Conservation (phyloP, 2,329 filamentous ascomycete species). For the Stagonosporopsis chrysanthemi region DNA sequence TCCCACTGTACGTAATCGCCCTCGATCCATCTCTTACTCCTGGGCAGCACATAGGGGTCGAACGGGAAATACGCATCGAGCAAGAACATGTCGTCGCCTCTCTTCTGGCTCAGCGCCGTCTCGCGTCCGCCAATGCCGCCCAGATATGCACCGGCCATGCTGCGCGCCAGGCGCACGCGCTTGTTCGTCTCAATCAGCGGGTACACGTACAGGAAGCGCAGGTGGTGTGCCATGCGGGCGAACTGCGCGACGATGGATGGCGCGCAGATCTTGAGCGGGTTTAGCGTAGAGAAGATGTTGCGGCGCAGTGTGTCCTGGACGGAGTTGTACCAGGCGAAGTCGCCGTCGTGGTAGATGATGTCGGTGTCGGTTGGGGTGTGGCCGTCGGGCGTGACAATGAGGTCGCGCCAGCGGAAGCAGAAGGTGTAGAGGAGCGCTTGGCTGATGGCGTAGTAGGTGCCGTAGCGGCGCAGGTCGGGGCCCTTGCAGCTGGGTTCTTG, state of each 20-base stretch:
- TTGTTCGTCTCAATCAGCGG: conserved; percentile 92
- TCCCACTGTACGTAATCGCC: conserved; percentile 55
- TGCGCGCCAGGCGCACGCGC: conserved; percentile 79
- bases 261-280: conserved; percentile 93
- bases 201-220: conserved; percentile 89
- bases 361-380: conserved; percentile 50
- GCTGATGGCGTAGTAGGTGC: conserved; percentile 85
- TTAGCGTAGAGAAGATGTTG: conserved; percentile 87
- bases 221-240: conserved; percentile 82
- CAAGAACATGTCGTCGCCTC: conserved; percentile 81
- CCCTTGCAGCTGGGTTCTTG: conserved; percentile 79
- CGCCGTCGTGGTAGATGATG: conserved; percentile 71
- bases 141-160: conserved; percentile 63
- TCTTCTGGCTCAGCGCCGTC: conserved; percentile 59
- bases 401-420: conserved; percentile 96
- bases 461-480: conserved; percentile 84
- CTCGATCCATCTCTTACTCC: conserved; percentile 87
- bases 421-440: conserved; percentile 94
- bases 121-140: conserved; percentile 60
- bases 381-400: conserved; percentile 68
- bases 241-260: conserved; percentile 91
- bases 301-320: conserved; percentile 76
- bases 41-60: conserved; percentile 90
- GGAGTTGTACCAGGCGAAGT: conserved; percentile 78
- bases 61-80: conserved; percentile 97